These are phyloP conservation scores for Pezicula neosporulosa DNA, from an alignment of 2,329 filamentous ascomycete genomes.

Conservation along the genomic window DNA sequence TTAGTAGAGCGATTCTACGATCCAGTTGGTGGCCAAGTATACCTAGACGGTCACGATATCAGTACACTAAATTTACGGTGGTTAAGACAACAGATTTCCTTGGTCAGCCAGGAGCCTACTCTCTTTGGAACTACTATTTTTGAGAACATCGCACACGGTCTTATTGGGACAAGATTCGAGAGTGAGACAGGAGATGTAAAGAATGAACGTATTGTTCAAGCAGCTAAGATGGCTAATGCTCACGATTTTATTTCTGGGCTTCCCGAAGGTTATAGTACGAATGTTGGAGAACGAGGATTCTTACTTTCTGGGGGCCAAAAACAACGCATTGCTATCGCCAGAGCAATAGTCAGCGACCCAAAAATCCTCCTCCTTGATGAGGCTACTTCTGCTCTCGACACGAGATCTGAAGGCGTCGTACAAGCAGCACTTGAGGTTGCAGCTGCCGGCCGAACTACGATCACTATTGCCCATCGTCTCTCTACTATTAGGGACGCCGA, in stretches of 20 bases:
- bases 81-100: conserved; percentile 86
- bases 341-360: conserved; percentile 85
- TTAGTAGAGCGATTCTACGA: conserved; percentile 96
- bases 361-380: conserved; percentile 93
- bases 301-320: conserved; percentile 93
- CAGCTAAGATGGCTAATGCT: conserved; percentile 87
- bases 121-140: conserved; percentile 88
- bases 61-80: conserved; percentile 80
- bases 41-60: conserved; percentile 81
- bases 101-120: conserved; percentile 91
- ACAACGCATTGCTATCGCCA: conserved; percentile 91
- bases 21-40: conserved; percentile 74
- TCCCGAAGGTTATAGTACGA: conserved; percentile 87
- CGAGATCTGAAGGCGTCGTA: conserved; percentile 90
- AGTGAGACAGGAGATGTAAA: conserved; percentile 64
- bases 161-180: conserved; percentile 81
- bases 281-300: conserved; percentile 94
- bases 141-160: conserved; percentile 84
- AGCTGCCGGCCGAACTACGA: conserved; percentile 83
- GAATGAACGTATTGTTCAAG: conserved; percentile 68
- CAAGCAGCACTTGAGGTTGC: conserved; percentile 89
- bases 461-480: conserved; percentile 91
- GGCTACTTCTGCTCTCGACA: conserved; percentile 90
- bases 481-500: conserved; percentile 93
- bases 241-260: conserved; percentile 84